Evolutionary conservation across 2,329 filamentous ascomycete species (phyloP).

Genomic region (Dactylonectria estremocensis): DNA sequence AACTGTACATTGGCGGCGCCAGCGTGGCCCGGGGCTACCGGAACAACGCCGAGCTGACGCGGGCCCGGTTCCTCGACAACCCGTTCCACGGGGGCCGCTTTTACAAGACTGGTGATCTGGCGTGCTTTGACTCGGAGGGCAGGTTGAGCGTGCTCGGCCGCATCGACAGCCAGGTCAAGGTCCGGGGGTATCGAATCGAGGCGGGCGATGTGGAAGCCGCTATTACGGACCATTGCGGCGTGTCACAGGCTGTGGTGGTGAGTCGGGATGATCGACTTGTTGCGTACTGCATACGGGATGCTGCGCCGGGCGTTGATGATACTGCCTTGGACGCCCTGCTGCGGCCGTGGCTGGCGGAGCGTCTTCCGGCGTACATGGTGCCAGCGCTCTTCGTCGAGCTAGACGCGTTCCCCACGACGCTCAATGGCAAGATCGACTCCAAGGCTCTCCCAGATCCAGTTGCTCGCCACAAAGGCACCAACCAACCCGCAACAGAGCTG

Average conservation of each 20-base stretch:
- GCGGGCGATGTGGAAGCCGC: not conserved
- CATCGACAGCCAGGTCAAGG: not conserved
- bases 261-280: not conserved
- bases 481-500: not conserved
- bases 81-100: not conserved
- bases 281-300: not conserved
- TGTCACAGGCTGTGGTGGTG: not conserved
- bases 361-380: not conserved
- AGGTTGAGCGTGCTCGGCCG: not conserved
- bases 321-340: not conserved
- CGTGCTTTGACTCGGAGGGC: not conserved
- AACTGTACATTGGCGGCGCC: not conserved
- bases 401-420: not conserved
- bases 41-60: not conserved
- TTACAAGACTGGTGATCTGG: not conserved
- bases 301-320: not conserved
- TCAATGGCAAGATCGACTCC: not conserved
- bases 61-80: not conserved
- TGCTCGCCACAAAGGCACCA: not conserved
- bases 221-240: not conserved
- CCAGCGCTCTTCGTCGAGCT: not conserved
- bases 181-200: not conserved
- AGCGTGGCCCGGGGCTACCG: not conserved
- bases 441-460: not conserved
- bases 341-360: not conserved